A percentile compares a stretch with the other conserved stretches of the same genome.
Evolutionary conservation across 2,329 filamentous ascomycete species (phyloP).

Genomic region (Hypoxylon sp.): DNA sequence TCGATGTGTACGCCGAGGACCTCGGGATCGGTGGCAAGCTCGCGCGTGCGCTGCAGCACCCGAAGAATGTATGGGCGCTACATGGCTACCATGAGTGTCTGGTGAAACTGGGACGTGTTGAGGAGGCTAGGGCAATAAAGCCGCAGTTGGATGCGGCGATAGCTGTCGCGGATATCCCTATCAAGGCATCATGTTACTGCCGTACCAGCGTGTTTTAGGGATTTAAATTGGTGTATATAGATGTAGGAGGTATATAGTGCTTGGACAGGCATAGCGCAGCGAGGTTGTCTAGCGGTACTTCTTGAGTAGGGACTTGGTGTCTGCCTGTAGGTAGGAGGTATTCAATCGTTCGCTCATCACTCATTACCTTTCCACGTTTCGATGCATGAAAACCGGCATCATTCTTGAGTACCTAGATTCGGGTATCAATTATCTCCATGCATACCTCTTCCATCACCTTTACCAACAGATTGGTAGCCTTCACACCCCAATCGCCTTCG

Average conservation of each 20-base stretch:
- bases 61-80: slow-evolving; percentile 81
- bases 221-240: not conserved
- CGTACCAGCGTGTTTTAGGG: slow-evolving; percentile 40
- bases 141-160: slow-evolving; percentile 48
- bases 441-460: not conserved
- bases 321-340: not conserved
- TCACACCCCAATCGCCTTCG: slow-evolving; percentile 60
- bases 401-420: not conserved
- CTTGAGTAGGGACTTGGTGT: not conserved
- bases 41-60: slow-evolving; percentile 75
- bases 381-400: not conserved
- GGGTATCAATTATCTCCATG: too few relatives aligned
- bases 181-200: slow-evolving; percentile 58
- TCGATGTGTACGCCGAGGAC: slow-evolving; percentile 72
- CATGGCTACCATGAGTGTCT: slow-evolving; percentile 82
- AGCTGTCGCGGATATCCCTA: slow-evolving; percentile 50
- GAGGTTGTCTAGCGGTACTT: not conserved
- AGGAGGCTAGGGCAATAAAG: slow-evolving; percentile 55
- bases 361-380: too few relatives aligned
- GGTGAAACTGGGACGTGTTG: slow-evolving; percentile 63
- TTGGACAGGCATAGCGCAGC: slow-evolving; percentile 4
- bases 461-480: not conserved
- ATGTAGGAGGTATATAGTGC: not conserved
- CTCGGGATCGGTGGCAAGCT: slow-evolving; percentile 72
- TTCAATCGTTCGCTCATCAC: slow-evolving; percentile 6